phyloP scores from a whole-genome alignment of 805 yeast genomes.

The Saturnispora bothae region DNA sequence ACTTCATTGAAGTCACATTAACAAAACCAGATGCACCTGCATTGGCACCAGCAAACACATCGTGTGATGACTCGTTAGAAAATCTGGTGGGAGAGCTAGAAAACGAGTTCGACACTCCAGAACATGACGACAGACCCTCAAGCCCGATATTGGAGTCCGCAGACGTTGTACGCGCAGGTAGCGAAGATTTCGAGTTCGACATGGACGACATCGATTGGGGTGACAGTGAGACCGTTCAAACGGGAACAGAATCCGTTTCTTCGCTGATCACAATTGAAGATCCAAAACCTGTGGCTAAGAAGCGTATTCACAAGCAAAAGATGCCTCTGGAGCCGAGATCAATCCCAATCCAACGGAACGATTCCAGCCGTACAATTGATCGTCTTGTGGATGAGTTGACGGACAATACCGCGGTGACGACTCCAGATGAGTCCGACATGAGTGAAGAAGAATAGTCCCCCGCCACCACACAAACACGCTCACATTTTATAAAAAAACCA shows the following conservation, averaged over 20 bases:
- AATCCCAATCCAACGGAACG: neutral
- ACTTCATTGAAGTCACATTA: too few species aligned
- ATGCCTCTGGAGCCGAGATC: too few species aligned
- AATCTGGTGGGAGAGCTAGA: constrained; percentile 1
- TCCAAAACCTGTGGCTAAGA: too few species aligned
- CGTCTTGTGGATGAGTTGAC: constrained; percentile 4
- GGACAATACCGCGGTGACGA: neutral
- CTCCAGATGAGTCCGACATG: too few species aligned
- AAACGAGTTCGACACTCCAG: neutral
- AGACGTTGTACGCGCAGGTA: neutral
- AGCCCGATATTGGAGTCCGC: too few species aligned
- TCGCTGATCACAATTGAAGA: too few species aligned
- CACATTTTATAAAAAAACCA: neutral
- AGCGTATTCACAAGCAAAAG: too few species aligned
- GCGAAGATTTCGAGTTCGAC: constrained; percentile 6
- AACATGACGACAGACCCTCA: too few species aligned
- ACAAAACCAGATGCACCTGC: too few species aligned
- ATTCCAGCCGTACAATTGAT: neutral
- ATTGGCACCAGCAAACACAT: too few species aligned
- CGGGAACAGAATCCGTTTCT: too few species aligned
- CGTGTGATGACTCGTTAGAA: neutral
- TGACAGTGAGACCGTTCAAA: constrained; percentile 16
- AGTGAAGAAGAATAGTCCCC: constrained; percentile 6
- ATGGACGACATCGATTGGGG: constrained; percentile 23
- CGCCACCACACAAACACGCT: too few species aligned